A percentile compares a stretch with the other conserved stretches of the same genome.
phyloP scores from a whole-genome alignment of 2,329 filamentous ascomycete species.

The Aspergillus candidus region DNA sequence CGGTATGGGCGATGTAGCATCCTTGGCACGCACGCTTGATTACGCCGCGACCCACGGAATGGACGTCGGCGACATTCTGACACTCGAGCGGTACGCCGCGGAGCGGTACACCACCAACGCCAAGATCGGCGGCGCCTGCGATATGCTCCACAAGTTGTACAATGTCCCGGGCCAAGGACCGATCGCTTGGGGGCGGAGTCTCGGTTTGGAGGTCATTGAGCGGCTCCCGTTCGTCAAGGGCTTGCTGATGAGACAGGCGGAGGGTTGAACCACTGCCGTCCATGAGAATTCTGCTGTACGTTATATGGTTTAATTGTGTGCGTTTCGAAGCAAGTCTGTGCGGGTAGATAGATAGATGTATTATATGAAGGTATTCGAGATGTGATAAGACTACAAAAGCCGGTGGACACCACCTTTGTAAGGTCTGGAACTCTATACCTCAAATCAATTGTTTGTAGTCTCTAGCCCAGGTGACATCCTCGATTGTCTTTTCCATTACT shows the following conservation, averaged over 20 bases:
- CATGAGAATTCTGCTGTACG: background rate
- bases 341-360: too few species aligned
- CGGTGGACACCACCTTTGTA: too few species aligned
- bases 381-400: too few species aligned
- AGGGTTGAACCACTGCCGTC: slow-evolving; percentile 18
- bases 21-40: slow-evolving; percentile 67
- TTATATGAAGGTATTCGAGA: too few species aligned
- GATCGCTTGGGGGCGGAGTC: slow-evolving; percentile 69
- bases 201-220: slow-evolving; percentile 72
- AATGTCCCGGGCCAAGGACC: slow-evolving; percentile 67
- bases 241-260: slow-evolving; percentile 72
- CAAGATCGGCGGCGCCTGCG: slow-evolving; percentile 69
- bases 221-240: slow-evolving; percentile 68
- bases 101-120: slow-evolving; percentile 79
- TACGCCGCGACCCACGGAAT: slow-evolving; percentile 75
- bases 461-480: too few species aligned
- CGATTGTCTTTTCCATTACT: too few species aligned
- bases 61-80: slow-evolving; percentile 74
- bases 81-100: slow-evolving; percentile 72
- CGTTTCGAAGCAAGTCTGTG: too few species aligned
- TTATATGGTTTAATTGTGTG: too few species aligned
- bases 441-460: too few species aligned
- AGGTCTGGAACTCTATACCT: too few species aligned
- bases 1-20: slow-evolving; percentile 81
- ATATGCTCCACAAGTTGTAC: slow-evolving; percentile 91